These are phyloP conservation scores for Coniochaeta sp. DNA, from an alignment of 2,329 filamentous ascomycete genomes.

Conservation along the genomic window DNA sequence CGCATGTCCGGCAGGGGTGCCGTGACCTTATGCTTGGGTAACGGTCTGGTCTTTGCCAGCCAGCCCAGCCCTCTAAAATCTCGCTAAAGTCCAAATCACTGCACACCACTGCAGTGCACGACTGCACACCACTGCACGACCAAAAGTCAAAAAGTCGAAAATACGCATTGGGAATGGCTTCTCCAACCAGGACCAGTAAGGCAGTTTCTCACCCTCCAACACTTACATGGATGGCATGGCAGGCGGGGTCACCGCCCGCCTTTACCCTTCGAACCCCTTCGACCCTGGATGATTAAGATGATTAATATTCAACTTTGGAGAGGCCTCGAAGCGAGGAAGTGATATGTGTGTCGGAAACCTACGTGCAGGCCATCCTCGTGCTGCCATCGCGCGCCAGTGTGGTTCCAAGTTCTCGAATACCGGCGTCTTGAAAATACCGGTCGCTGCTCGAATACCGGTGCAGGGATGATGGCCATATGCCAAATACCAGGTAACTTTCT, in stretches of 20 bases:
- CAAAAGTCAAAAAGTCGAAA: neutral
- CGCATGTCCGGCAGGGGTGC: neutral
- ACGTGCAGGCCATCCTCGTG: no score
- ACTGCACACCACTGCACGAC: neutral
- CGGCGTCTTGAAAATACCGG: no score
- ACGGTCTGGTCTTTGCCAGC: neutral
- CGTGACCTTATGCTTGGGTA: neutral
- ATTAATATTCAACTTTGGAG: neutral
- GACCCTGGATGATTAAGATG: neutral
- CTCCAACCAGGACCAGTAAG: neutral
- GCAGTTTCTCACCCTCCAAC: no score
- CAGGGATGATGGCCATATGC: no score
- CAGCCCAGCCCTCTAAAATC: no score
- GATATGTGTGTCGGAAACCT: no score
- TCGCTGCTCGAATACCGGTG: no score
- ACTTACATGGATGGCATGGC: no score
- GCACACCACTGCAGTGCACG: no score
- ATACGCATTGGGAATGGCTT: neutral
- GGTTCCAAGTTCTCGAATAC: no score
- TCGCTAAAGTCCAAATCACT: neutral
- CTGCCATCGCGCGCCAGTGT: no score
- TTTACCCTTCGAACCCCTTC: neutral
- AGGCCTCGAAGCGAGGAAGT: neutral
- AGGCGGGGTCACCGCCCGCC: neutral
- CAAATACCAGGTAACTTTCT: no score